Conservation (phyloP, 177 flowering plant genomes). For the Vitis hybrid region DNA sequence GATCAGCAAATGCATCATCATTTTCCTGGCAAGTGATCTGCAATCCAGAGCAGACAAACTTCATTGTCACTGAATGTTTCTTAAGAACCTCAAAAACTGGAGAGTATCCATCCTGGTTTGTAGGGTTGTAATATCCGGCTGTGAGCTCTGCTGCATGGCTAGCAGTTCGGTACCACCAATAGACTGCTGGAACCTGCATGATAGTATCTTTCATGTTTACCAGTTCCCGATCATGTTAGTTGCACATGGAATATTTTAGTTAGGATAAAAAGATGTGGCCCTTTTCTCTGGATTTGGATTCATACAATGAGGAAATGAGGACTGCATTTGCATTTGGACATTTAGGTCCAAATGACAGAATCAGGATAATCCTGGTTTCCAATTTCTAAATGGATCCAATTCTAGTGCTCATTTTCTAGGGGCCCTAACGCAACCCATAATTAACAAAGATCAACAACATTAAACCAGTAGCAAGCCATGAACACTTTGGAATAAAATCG, state of each 20-base stretch:
- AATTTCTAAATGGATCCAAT: no score
- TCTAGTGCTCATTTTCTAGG: no score
- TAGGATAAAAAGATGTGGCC: no score
- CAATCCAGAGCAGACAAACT: conserved; percentile 54
- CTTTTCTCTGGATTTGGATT: no score
- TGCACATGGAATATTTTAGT: no score
- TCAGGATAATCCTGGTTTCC: no score
- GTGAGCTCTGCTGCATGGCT: conserved; percentile 91
- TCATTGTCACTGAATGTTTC: conserved; percentile 55
- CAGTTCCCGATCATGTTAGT: neutral
- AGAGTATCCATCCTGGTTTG: conserved; percentile 76
- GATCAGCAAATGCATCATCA: conserved; percentile 67
- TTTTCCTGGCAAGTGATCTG: conserved; percentile 36
- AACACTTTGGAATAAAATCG: no score
- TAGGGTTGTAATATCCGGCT: conserved; percentile 72
- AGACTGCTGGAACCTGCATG: conserved; percentile 70
- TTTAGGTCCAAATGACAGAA: no score
- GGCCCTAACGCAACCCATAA: no score
- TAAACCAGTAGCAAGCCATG: no score
- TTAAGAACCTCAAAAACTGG: conserved; percentile 59
- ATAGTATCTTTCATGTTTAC: neutral
- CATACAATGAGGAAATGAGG: no score
- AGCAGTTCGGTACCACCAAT: conserved; percentile 83
- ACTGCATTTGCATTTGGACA: neutral
- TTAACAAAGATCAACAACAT: no score